Percentiles rank a stretch among this genome's conserved stretches.
phyloP scores from a whole-genome alignment of 1,139 yeast genomes.

The Pichia inconspicua region DNA sequence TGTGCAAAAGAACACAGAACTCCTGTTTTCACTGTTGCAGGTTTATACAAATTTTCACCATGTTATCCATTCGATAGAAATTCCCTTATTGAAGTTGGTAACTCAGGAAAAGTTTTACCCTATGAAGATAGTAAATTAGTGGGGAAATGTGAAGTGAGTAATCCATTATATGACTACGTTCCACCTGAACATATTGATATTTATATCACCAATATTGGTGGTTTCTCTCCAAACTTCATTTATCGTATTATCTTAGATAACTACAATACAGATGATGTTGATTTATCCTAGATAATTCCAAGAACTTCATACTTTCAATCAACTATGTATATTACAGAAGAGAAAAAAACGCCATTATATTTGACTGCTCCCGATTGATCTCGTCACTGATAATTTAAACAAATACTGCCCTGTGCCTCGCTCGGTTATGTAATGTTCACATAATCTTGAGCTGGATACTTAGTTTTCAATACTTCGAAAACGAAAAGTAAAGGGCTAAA shows the following conservation, averaged over 20 bases:
- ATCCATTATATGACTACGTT: conserved; percentile 88
- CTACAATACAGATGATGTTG: conserved; percentile 78
- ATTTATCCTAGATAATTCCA: conserved; percentile 32
- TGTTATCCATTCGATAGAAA: conserved; percentile 89
- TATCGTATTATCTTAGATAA: conserved; percentile 93
- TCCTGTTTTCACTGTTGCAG: conserved; percentile 94
- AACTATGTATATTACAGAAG: background rate
- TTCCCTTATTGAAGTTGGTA: conserved; percentile 86
- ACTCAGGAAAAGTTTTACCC: conserved; percentile 74
- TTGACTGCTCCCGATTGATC: no score
- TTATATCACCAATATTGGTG: conserved; percentile 90
- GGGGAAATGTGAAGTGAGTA: conserved; percentile 75
- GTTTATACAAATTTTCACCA: conserved; percentile 88
- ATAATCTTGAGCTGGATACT: conserved; percentile 52
- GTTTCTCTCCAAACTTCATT: conserved; percentile 92
- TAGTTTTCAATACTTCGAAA: background rate
- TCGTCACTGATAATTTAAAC: background rate
- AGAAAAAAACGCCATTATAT: no score
- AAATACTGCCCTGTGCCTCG: conserved; percentile 58
- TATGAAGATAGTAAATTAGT: conserved; percentile 59
- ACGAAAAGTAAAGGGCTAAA: conserved; percentile 47
- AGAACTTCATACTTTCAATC: background rate
- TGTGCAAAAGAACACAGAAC: conserved; percentile 93
- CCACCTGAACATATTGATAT: conserved; percentile 93
- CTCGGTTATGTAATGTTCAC: conserved; percentile 38